Evolutionary conservation across 2,329 filamentous ascomycete species (phyloP).

Genomic region (Rhinocladiella mackenziei): DNA sequence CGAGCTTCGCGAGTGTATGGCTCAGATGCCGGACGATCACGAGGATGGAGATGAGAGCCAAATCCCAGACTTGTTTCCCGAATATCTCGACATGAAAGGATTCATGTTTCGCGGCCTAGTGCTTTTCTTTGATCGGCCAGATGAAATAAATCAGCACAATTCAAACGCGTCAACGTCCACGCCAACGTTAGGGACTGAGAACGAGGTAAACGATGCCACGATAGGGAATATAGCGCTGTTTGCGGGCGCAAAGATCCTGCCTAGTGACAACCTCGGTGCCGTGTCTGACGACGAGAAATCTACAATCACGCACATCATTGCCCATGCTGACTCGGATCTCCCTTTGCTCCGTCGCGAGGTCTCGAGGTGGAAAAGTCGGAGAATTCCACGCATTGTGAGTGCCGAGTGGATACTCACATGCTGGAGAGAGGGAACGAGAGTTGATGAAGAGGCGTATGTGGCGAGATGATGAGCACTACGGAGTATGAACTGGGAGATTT

Average conservation of each 20-base stretch:
- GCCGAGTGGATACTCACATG: constrained; percentile 71
- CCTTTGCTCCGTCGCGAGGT: constrained; percentile 34
- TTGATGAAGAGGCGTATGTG: constrained; percentile 68
- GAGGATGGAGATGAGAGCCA: constrained; percentile 27
- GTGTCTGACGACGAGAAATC: not conserved
- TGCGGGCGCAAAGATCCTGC: constrained; percentile 57
- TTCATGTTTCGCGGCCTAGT: constrained; percentile 49
- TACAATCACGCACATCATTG: constrained; percentile 63
- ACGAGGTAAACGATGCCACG: too few species aligned
- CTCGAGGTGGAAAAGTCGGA: constrained; percentile 36
- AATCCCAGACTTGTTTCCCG: constrained; percentile 29
- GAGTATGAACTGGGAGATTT: too few species aligned
- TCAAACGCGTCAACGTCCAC: not conserved
- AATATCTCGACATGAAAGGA: constrained; percentile 30
- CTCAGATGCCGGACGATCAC: constrained; percentile 36
- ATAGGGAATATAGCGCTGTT: constrained; percentile 62
- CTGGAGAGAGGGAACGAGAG: constrained; percentile 70
- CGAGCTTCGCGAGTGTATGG: constrained; percentile 50
- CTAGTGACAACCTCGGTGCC: constrained; percentile 41
- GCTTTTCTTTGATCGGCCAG: constrained; percentile 40
- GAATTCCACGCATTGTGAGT: constrained; percentile 65
- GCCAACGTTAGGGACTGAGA: too few species aligned
- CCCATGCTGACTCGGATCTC: constrained; percentile 46
- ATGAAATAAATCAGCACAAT: not conserved
- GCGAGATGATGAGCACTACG: constrained; percentile 11